A percentile compares a stretch with the other conserved stretches of the same genome.
Conservation (phyloP, 2,329 filamentous ascomycete genomes). For the Fusarium citri region DNA sequence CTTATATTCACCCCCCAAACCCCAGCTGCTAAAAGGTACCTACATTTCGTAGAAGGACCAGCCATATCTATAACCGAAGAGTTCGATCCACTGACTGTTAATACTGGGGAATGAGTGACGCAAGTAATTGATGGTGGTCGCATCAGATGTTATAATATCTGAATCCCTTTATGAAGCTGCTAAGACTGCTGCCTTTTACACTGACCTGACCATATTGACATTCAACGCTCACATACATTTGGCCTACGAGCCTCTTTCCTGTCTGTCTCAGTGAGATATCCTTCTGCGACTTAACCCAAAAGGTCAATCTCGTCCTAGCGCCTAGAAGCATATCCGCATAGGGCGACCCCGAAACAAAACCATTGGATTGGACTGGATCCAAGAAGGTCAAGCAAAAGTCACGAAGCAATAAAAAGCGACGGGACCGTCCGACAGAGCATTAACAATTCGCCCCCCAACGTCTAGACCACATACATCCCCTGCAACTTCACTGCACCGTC, state of each 20-base stretch:
- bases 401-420: constrained; percentile 4
- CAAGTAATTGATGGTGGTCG: constrained; percentile 1
- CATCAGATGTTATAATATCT: neutral
- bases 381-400: neutral
- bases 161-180: neutral
- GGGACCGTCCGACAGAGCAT: neutral
- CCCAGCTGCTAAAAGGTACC: neutral
- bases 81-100: neutral
- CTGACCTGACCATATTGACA: neutral
- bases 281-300: neutral
- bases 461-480: neutral
- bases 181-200: neutral
- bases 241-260: neutral
- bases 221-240: neutral
- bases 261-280: neutral
- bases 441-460: constrained; percentile 6
- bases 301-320: neutral
- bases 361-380: constrained; percentile 6
- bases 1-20: constrained; percentile 9
- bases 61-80: neutral
- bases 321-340: neutral
- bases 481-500: neutral
- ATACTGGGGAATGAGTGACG: constrained; percentile 25
- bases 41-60: neutral
- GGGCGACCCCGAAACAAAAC: constrained; percentile 12